A percentile compares a stretch with the other conserved stretches of the same genome.
Evolutionary conservation across 768 basidiomycete genomes (phyloP).

Genomic region (Suillus alpinus): DNA sequence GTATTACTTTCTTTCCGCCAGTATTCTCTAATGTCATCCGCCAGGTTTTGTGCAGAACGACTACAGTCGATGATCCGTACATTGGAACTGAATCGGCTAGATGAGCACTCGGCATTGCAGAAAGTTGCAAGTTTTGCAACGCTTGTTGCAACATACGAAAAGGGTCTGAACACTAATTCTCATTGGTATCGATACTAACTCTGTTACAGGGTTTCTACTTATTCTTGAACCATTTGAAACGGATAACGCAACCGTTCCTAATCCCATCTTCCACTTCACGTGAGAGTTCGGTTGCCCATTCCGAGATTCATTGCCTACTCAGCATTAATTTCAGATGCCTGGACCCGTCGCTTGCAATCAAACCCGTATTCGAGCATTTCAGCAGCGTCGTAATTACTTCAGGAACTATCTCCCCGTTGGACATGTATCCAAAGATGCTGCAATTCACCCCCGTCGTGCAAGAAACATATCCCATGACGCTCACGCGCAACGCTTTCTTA

Average conservation of each 20-base stretch:
- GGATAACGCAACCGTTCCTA: constrained; percentile 96
- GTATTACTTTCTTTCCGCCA: constrained; percentile 18
- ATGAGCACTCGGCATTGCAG: constrained; percentile 89
- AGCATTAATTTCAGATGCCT: constrained; percentile 64
- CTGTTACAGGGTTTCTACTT: constrained; percentile 77
- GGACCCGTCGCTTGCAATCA: constrained; percentile 95
- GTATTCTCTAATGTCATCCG: constrained; percentile 2
- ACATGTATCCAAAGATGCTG: constrained; percentile 99
- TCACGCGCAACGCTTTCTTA: constrained; percentile 93
- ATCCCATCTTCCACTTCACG: constrained; percentile 98
- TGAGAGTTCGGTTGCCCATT: constrained; percentile 33
- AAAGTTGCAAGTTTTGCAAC: constrained; percentile 97
- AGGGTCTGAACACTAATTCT: constrained; percentile 51
- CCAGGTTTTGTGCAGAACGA: constrained; percentile 94
- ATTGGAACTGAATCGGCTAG: constrained; percentile 81
- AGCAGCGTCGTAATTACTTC: constrained; percentile 98
- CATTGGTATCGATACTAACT: neutral
- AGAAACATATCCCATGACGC: constrained; percentile 97
- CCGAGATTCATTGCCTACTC: constrained; percentile 4
- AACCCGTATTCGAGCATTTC: constrained; percentile 97
- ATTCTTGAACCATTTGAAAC: constrained; percentile 99
- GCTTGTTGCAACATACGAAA: constrained; percentile 96
- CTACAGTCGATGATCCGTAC: constrained; percentile 93
- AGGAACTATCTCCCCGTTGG: constrained; percentile 95
- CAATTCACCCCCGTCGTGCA: constrained; percentile 96